A percentile compares a stretch with the other conserved stretches of the same genome.
Conservation (phyloP, 2,329 filamentous ascomycete species). For the Cladobotryum protrusum region DNA sequence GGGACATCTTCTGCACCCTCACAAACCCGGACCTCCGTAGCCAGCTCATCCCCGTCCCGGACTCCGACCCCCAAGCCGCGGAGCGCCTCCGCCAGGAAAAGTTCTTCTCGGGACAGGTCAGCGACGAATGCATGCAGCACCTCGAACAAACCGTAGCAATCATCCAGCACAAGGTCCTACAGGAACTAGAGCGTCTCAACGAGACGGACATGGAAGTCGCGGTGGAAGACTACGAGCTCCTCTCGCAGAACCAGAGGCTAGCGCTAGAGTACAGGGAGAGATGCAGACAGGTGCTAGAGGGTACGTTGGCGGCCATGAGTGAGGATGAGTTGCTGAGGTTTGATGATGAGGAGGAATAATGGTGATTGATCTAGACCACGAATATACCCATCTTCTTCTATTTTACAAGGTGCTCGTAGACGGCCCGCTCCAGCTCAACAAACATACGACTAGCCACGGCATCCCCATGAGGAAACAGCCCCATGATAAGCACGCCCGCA, state of each 20-base stretch:
- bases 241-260: constrained; percentile 41
- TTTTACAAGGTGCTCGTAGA: constrained; percentile 26
- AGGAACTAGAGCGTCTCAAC: constrained; percentile 38
- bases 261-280: constrained; percentile 44
- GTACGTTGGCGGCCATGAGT: constrained; percentile 35
- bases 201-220: constrained; percentile 40
- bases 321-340: constrained; percentile 22
- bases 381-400: background rate
- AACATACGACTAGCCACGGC: constrained; percentile 28
- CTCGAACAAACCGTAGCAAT: constrained; percentile 33
- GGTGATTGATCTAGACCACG: no score
- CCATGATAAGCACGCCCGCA: constrained; percentile 33
- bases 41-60: constrained; percentile 21
- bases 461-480: constrained; percentile 34
- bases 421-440: constrained; percentile 33
- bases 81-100: constrained; percentile 19
- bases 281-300: constrained; percentile 42
- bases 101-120: constrained; percentile 28
- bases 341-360: constrained; percentile 2
- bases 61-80: constrained; percentile 17
- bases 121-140: constrained; percentile 19
- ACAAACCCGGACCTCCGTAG: constrained; percentile 27
- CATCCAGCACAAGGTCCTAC: constrained; percentile 38
- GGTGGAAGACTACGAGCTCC: constrained; percentile 30
- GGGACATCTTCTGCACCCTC: constrained; percentile 40